Base-by-base conservation (phyloP, 2,329 filamentous ascomycete species). In the Arthrinium phaeospermum region DNA sequence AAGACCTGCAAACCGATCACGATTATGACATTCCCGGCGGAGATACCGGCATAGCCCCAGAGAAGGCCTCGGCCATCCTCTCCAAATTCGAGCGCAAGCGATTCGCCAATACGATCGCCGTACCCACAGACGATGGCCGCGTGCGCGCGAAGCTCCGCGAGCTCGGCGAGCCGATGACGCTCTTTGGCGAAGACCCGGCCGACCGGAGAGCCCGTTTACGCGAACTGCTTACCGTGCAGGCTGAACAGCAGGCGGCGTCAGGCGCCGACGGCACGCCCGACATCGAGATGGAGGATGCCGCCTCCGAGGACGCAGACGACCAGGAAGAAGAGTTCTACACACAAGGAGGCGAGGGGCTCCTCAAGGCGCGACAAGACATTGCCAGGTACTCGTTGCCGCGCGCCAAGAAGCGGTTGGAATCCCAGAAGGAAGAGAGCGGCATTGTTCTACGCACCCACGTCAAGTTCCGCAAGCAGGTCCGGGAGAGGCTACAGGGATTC, bases 301-400 rank as follows among this genome's bases (percentile, higher is more conserved):
- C 79, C 0, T 90, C 90, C 1, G 90, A 90, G 5, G 90, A 91
- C 24, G 91, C 90, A 68, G 91, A 87, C 3, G 94, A 95, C 70
- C 91, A 92, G 76, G 93, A 97, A 75, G 95, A 98, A 79, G 96
- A 99, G 77, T 99, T 98, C 82, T 99, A 98, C 81, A 98, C 96
- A 0, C 89, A 93, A 77, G 96, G 96, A 3, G 90, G 91, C 1
- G 86, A 90, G 4, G 91, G 92, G 53, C 86, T 99, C 34, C 84
- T 98, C 5, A 87, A 93, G 69, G 94, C 94, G 1, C 89, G 96
- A 73, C 90, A 91, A 77, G 89, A 92, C 37, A 95, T 99, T 74
- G 94, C 95, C 8, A 87, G 89, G 67, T 98, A 92, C 82, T 97
- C 95, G 7, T 84, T 99, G 68, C 94, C 95, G 1, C 88, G 94